Evolutionary conservation across 495 filamentous ascomycete species (phyloP).

Genomic region (Massariosphaeria phaeospora): DNA sequence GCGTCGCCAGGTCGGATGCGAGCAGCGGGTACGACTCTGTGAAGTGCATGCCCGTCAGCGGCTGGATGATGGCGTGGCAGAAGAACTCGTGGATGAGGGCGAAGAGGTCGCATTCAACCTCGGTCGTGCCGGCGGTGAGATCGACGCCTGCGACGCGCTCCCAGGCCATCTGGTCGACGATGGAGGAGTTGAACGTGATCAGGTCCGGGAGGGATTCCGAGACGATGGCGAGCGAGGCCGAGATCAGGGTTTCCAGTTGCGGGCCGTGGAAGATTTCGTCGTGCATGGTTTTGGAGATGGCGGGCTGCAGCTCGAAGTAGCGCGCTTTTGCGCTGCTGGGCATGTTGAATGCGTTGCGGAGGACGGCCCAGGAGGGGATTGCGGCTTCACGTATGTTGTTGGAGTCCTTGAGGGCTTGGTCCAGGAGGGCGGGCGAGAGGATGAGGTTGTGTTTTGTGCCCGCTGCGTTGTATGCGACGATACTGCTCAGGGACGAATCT

Average conservation of each 20-base stretch:
- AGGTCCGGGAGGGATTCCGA: constrained; percentile 48
- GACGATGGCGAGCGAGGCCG: constrained; percentile 39
- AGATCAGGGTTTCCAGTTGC: constrained; percentile 42
- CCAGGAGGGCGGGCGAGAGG: constrained; percentile 48
- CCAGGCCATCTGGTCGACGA: constrained; percentile 59
- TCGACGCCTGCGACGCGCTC: constrained; percentile 48
- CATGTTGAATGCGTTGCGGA: constrained; percentile 51
- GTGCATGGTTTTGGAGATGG: constrained; percentile 40
- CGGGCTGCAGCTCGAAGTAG: constrained; percentile 36
- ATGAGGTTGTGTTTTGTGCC: constrained; percentile 50
- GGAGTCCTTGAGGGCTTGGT: constrained; percentile 43
- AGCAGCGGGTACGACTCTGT: constrained; percentile 52
- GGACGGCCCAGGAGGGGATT: constrained; percentile 41
- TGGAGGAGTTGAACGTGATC: constrained; percentile 54
- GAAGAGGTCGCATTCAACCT: constrained; percentile 28
- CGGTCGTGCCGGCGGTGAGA: constrained; percentile 31
- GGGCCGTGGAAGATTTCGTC: constrained; percentile 45
- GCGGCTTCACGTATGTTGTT: constrained; percentile 36
- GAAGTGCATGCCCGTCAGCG: constrained; percentile 53
- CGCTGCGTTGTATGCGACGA: constrained; percentile 52
- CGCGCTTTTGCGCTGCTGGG: constrained; percentile 38
- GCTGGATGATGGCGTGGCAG: constrained; percentile 47
- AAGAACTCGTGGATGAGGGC: constrained; percentile 53
- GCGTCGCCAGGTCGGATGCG: constrained; percentile 51
- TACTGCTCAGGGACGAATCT: constrained; percentile 42